Percentiles rank a stretch among this genome's conserved stretches.
phyloP scores from a whole-genome alignment of 2,329 filamentous ascomycete genomes.

The Cadophora luteo-olivacea region DNA sequence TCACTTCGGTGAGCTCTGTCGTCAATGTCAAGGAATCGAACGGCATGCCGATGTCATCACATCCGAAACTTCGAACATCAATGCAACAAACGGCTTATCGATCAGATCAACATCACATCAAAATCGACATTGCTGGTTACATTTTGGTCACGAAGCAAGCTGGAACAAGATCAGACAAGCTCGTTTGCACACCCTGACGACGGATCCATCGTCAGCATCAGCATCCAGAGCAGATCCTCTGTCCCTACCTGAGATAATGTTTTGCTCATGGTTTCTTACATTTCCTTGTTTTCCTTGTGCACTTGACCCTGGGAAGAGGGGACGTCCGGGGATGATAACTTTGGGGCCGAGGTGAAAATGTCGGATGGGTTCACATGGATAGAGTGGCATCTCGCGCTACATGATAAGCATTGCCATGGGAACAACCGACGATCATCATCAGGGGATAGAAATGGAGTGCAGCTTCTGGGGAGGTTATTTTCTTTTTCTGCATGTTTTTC shows the following conservation, averaged over 20 bases:
- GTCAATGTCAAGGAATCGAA: constrained; percentile 43
- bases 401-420: constrained; percentile 13
- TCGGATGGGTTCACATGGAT: constrained; percentile 12
- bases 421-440: constrained; percentile 24
- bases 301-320: constrained; percentile 36
- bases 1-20: constrained; percentile 37
- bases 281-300: constrained; percentile 37
- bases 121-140: constrained; percentile 35
- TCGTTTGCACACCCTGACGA: constrained; percentile 37
- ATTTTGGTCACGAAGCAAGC: constrained; percentile 37
- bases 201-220: constrained; percentile 25
- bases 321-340: constrained; percentile 38
- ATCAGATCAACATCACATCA: constrained; percentile 26
- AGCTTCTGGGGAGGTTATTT: constrained; percentile 45
- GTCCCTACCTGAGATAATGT: constrained; percentile 37
- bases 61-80: constrained; percentile 38
- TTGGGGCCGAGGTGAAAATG: constrained; percentile 17
- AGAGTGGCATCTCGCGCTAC: constrained; percentile 28
- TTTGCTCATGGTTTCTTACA: constrained; percentile 36
- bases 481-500: constrained; percentile 34
- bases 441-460: constrained; percentile 37
- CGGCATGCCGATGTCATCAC: constrained; percentile 46
- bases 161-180: constrained; percentile 42
- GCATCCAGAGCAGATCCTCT: constrained; percentile 42
- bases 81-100: constrained; percentile 35